Evolutionary conservation across 495 filamentous ascomycete genomes (phyloP), one percentile per base, ranked within the genome.

Genomic region (Penicillium dipodomyicola): DNA sequence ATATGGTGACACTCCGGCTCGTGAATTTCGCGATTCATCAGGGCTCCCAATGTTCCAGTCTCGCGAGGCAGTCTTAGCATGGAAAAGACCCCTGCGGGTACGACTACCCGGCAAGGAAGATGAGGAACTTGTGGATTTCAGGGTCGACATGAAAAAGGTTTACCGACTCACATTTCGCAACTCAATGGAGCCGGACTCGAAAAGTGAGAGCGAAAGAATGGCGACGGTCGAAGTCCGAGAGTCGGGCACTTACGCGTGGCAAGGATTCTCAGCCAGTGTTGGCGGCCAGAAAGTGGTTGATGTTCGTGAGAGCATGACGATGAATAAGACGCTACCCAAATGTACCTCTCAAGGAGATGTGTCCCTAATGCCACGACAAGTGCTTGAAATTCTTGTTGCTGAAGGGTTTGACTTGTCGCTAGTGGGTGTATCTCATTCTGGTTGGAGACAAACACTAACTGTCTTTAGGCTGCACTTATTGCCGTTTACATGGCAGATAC

Each of bases 1-100:
- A 42, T 64, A 67, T n/a, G 45, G 49, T 25, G 22, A 49, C 2
- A 49, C 33, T 20, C 20, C 33, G 5, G 54, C 47, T 2, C 58
- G 64, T 5, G 64, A 67, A 27, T 62, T 64, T 51, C 64, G 64
- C 9, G 59, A 67, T 15, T 22, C 55, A 6, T 62, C 64, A 4
- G 64, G 64, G 0, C 50, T 67, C 0, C 64, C 64, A 5, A 50
- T 67, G 49, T 67, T 67, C 43, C 55, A 64, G 33, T 35, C 27
- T 8, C 39, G 50, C 2, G 27, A 39, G 7, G 17, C 41, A 1
- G 39, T 43, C 30, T 29, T 53, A 5, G 45, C 45, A 4, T 54
- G 52, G 44, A 40, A 41, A 33, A 30, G 47, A 42, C 61, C 58
- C 5, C 58, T 59, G 47, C 49, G 52, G n/a, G 53, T 67, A 3